These are phyloP conservation scores for Solanum tarapatanum DNA, from an alignment of 257 asterid species.

Conservation along the genomic window DNA sequence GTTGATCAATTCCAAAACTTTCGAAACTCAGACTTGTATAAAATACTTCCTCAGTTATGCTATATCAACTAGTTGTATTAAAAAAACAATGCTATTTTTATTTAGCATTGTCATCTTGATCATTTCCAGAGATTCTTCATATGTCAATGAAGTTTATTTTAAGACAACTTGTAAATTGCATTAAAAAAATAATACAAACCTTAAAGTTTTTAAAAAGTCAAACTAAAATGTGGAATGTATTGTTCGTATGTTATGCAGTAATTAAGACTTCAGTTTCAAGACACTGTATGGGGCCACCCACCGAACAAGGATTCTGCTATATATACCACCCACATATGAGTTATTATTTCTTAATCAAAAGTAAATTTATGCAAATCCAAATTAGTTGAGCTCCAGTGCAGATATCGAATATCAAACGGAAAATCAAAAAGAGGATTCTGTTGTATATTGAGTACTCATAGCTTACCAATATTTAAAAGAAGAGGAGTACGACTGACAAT, in stretches of 20 bases:
- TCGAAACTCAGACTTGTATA: not conserved
- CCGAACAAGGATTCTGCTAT: not conserved
- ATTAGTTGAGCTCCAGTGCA: accelerated
- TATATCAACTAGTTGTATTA: not conserved
- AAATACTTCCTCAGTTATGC: not conserved
- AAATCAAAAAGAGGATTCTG: accelerated
- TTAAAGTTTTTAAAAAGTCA: not conserved
- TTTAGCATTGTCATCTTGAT: not conserved
- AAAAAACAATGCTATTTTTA: not conserved
- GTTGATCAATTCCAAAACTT: not conserved
- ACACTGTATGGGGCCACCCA: not conserved
- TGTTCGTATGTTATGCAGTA: not conserved
- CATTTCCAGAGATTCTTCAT: not conserved
- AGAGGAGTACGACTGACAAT: too few relatives aligned
- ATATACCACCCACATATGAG: not conserved
- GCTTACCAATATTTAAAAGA: not conserved
- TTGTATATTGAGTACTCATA: too few relatives aligned
- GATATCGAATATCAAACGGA: not conserved
- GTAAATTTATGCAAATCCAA: accelerated
- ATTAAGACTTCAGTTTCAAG: not conserved
- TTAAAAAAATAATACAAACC: not conserved
- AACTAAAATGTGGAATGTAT: not conserved
- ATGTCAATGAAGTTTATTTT: not conserved
- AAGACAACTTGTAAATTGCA: not conserved
- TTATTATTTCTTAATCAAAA: too few relatives aligned